Percentiles rank a stretch among this genome's conserved stretches.
Evolutionary conservation across 179 eudicot species (phyloP).

Genomic region (Camellia oleifera): DNA sequence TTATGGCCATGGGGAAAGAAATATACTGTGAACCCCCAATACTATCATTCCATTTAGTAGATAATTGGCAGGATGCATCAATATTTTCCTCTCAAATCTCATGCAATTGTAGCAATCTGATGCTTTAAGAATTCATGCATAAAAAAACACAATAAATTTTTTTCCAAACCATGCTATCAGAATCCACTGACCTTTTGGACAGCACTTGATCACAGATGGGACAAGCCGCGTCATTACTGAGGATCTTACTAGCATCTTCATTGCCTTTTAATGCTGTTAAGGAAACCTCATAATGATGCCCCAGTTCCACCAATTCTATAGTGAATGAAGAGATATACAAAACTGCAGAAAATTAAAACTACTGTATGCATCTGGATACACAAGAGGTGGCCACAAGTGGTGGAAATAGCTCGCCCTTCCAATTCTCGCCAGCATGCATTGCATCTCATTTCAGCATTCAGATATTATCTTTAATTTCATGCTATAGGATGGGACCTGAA

Average conservation of each 20-base stretch:
- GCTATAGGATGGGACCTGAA: conserved; percentile 10
- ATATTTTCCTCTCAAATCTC: neutral
- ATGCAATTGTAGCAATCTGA: neutral
- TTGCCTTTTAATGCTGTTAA: conserved; percentile 63
- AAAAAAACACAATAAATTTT: neutral
- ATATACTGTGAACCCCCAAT: neutral
- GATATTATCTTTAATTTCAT: conserved; percentile 10
- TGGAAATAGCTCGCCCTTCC: conserved; percentile 78
- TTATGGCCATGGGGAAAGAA: neutral
- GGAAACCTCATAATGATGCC: conserved; percentile 26
- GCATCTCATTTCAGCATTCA: conserved; percentile 78
- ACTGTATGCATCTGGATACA: conserved; percentile 52
- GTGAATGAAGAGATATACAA: neutral
- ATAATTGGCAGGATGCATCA: neutral
- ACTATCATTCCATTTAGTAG: neutral
- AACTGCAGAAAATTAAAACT: neutral
- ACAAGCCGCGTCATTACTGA: conserved; percentile 83
- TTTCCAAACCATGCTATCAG: neutral
- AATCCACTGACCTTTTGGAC: conserved; percentile 70
- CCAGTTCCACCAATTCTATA: neutral
- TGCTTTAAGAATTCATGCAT: neutral
- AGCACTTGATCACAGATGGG: conserved; percentile 95
- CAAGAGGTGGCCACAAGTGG: conserved; percentile 84
- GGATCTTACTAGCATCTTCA: conserved; percentile 87
- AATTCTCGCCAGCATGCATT: conserved; percentile 91